Evolutionary conservation across 176 grass and related monocot species (phyloP), one percentile per base, ranked within the genome.

Genomic region (Oryza glumipatula): DNA sequence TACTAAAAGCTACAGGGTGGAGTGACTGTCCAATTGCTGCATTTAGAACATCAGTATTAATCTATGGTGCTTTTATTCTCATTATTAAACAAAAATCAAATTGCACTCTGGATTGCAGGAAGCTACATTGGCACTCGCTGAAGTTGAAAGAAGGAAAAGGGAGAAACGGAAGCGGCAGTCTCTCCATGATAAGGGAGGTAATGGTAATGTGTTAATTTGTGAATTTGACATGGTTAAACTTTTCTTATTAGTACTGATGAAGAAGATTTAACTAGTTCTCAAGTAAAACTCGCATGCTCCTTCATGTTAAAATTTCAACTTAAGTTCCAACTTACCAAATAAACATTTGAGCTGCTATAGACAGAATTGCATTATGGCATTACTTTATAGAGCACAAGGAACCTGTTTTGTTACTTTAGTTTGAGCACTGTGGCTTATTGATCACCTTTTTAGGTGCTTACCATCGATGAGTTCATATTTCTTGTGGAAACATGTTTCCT

Each of bases 81-180:
- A 71, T 71, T 28, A 80, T 28, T 30, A 69, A 79, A 74, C 19
- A 80, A 58, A 51, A 33, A 71, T 52, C n/a, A 65, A 76, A 69
- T 48, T 76, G 33, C 14, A 72, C 49, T 24, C 64, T 88, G 69
- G 46, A 61, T 81, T 87, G 61, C 76, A 99, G 93, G 96, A 99
- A 87, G 96, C 88, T 90, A 88, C 89, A 10, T 73, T 83, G 79
- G 91, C 88, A 73, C 86, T 94, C 92, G 88, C 87, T 85, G 93
- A 89, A 79, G 92, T 81, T 86, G 93, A 92, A 73, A 94, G 88
- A 94, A 99, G 94, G 86, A 94, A 86, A 86, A 92, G 86, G 79
- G 91, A 88, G 47, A 91, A 87, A 88, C 77, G 67, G 76, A 95
- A 95, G 38, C 71, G 68, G 39, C 67, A 68, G 5, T 88, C 84